Evolutionary conservation across 2,329 filamentous ascomycete species (phyloP).

Genomic region (Tolypocladium guangdongense): DNA sequence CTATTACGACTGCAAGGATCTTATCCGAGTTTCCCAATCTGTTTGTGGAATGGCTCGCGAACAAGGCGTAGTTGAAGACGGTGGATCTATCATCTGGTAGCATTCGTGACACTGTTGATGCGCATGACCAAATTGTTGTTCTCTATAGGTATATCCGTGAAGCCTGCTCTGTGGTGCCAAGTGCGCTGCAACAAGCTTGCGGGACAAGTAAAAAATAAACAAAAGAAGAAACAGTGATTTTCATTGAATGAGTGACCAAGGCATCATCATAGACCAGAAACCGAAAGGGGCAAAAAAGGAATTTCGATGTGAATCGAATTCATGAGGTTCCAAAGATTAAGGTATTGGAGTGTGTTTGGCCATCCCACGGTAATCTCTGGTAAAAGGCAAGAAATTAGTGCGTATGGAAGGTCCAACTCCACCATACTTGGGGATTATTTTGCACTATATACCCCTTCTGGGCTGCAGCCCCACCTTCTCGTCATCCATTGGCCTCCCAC

Average conservation of each 20-base stretch:
- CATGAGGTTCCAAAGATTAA: conserved; percentile 2
- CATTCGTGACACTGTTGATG: too few species aligned
- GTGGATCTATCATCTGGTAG: too few species aligned
- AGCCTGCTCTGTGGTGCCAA: too few species aligned
- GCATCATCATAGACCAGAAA: neutral
- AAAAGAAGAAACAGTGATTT: neutral
- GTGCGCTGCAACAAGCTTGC: neutral
- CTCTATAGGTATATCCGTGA: too few species aligned
- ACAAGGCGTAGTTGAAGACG: too few species aligned
- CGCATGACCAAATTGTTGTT: too few species aligned
- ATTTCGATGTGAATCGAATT: neutral
- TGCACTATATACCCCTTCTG: neutral
- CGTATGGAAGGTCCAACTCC: conserved; percentile 3
- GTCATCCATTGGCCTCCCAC: neutral
- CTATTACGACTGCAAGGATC: too few species aligned
- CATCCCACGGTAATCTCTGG: conserved; percentile 4
- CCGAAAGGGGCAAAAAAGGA: neutral
- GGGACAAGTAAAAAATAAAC: neutral
- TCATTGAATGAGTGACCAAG: too few species aligned
- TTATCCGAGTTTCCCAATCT: too few species aligned
- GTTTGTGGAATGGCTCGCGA: too few species aligned
- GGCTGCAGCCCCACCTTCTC: fast-evolving
- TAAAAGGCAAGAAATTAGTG: conserved; percentile 4
- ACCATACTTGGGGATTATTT: neutral
- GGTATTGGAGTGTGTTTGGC: conserved; percentile 1